Conservation (phyloP, 2,329 filamentous ascomycete species). For the Colletotrichum chrysophilum region DNA sequence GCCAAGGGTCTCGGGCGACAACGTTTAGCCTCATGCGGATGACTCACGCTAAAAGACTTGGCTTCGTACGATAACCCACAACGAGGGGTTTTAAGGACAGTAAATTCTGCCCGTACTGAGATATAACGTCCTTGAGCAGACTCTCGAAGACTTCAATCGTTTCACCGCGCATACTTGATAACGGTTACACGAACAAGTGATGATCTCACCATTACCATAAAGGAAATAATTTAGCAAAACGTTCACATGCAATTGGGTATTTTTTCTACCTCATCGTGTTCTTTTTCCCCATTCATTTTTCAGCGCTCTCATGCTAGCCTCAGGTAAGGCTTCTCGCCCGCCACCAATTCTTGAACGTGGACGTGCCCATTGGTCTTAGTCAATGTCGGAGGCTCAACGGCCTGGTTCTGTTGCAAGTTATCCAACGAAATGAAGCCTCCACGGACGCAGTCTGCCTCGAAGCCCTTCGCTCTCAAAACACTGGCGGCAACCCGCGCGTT, state of each 20-base stretch:
- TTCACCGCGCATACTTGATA: background rate
- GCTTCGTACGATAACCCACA: constrained; percentile 2
- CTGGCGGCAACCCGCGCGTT: constrained; percentile 58
- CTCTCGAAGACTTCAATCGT: background rate
- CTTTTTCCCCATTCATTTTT: background rate
- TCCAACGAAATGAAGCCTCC: constrained; percentile 41
- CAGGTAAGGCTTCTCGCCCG: background rate
- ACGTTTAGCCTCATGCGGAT: background rate
- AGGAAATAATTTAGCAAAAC: background rate
- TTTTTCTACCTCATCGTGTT: background rate
- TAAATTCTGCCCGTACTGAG: background rate
- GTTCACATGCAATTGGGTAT: background rate
- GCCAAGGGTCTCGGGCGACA: background rate
- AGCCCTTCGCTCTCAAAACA: constrained; percentile 54
- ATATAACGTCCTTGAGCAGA: background rate
- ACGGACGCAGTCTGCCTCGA: constrained; percentile 49
- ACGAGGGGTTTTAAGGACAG: background rate
- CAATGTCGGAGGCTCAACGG: background rate
- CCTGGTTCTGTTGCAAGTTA: background rate
- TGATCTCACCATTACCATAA: background rate
- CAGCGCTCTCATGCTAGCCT: background rate
- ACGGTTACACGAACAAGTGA: background rate
- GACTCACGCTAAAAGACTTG: background rate
- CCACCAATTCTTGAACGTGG: background rate
- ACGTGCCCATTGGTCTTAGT: background rate